Evolutionary conservation across 176 grass and related monocot species (phyloP), one percentile per base, ranked within the genome.

Genomic region (Carex littledalei): DNA sequence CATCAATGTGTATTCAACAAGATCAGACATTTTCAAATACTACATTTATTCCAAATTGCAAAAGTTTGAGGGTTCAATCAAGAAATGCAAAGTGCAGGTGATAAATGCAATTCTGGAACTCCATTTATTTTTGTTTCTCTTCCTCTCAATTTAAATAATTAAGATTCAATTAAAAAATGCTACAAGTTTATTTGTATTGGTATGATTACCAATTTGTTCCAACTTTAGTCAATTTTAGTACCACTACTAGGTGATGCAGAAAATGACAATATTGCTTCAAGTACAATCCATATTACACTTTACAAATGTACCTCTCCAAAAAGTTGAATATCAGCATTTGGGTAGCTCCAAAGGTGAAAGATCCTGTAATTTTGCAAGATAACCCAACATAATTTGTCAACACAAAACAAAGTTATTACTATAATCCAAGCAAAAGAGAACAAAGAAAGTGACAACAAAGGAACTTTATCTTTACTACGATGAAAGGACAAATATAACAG

Each of bases 321-420:
- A 35, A 98, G 67, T 45, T 86, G 80, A 56, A 98, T 78, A 69
- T 98, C 95, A n/a, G 91, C 93, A 26, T 88, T 88, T 20, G 93
- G 95, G 78, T 98, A 98, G 86, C 86, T 89, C 95, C 95, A 98
- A 57, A 91, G 91, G 56, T 91, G 88, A 17, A 98, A 84, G 13
- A 92, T 69, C 59, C 93, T 94, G 86, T 85, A 57, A 0, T 41
- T 53, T 67, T 16, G 59, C 7, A 66, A 62, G 8, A 47, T 73
- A 49, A 73, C 21, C 20, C 12, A 50, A 76, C 15, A 55, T 54
- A 77, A 77, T 55, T 15, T 31, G 50, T 77, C 21, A 77, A 32
- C 8, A 31, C 11, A 77, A 53, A 76, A 53, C 68, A 32, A 77
- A 41, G 31, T 21, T 67, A 29, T 17, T 67, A 32, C 62, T 50